phyloP scores from a whole-genome alignment of 2,329 filamentous ascomycete species.

The Aureobasidium sp. region DNA sequence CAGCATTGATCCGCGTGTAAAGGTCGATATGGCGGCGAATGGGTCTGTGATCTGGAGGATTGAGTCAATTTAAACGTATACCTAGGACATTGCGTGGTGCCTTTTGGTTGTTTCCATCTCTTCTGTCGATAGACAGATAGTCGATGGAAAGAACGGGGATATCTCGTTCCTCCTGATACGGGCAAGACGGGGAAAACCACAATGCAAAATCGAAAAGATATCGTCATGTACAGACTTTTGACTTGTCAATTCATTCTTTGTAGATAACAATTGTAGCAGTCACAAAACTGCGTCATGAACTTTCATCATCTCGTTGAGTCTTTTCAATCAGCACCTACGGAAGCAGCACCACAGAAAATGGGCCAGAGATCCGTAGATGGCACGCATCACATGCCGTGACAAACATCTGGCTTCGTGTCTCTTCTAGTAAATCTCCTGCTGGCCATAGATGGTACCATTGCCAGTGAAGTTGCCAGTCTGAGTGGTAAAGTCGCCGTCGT shows the following conservation, averaged over 20 bases:
- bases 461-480: conserved; percentile 24
- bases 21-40: not conserved
- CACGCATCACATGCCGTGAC: not conserved
- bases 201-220: not conserved
- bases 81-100: too few species aligned
- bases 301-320: not conserved
- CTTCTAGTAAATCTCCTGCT: not conserved
- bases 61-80: not conserved
- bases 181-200: not conserved
- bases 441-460: conserved; percentile 7
- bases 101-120: too few species aligned
- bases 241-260: not conserved
- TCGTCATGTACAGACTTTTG: not conserved
- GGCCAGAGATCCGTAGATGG: not conserved
- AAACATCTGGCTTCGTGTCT: not conserved
- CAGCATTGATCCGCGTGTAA: not conserved
- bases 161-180: too few species aligned
- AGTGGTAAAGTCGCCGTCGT: conserved; percentile 29
- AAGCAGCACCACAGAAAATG: not conserved
- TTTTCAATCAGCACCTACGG: not conserved
- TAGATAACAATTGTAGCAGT: not conserved
- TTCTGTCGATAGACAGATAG: too few species aligned
- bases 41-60: not conserved
- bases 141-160: too few species aligned
- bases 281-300: not conserved